Percentiles rank a stretch among this genome's conserved stretches.
These are phyloP conservation scores for Coniochaeta hoffmannii DNA, from an alignment of 2,329 filamentous ascomycete species.

Conservation along the genomic window DNA sequence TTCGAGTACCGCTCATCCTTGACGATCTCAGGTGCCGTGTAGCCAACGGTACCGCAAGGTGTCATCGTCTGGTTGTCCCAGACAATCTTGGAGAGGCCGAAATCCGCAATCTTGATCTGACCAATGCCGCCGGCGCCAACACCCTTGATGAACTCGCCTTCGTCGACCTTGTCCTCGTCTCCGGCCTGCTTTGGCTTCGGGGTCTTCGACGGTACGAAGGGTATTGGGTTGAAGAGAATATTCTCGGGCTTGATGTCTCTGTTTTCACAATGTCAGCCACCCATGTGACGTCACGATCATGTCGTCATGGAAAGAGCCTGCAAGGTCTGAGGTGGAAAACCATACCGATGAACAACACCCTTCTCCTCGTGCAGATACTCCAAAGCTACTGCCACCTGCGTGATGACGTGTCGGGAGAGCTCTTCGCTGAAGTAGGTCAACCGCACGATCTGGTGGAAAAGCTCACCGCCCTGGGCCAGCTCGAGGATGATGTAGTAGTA, in stretches of 20 bases:
- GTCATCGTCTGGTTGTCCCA: constrained; percentile 99
- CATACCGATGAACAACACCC: constrained; percentile 93
- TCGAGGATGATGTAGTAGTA: constrained; percentile 98
- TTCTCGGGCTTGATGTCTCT: constrained; percentile 99
- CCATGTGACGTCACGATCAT: constrained; percentile 1
- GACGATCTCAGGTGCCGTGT: constrained; percentile 96
- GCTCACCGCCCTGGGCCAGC: constrained; percentile 86
- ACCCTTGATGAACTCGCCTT: constrained; percentile 83
- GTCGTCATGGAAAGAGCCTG: no score
- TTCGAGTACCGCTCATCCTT: constrained; percentile 99
- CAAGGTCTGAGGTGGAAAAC: no score
- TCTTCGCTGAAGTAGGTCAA: constrained; percentile 98
- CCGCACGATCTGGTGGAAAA: constrained; percentile 97
- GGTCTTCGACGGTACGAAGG: constrained; percentile 70
- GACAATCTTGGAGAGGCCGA: constrained; percentile 93
- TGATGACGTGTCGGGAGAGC: constrained; percentile 86
- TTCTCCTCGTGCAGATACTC: constrained; percentile 92
- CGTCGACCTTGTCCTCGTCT: constrained; percentile 95
- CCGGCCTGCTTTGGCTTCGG: constrained; percentile 78
- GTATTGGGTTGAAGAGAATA: constrained; percentile 82
- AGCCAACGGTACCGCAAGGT: constrained; percentile 92
- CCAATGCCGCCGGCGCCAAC: constrained; percentile 86
- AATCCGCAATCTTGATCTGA: constrained; percentile 94
- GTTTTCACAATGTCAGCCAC: constrained; percentile 5
- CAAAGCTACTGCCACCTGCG: constrained; percentile 88